A percentile compares a stretch with the other conserved stretches of the same genome.
Conservation (phyloP, 139 green algal genomes). For the Zygnema cylindricum region DNA sequence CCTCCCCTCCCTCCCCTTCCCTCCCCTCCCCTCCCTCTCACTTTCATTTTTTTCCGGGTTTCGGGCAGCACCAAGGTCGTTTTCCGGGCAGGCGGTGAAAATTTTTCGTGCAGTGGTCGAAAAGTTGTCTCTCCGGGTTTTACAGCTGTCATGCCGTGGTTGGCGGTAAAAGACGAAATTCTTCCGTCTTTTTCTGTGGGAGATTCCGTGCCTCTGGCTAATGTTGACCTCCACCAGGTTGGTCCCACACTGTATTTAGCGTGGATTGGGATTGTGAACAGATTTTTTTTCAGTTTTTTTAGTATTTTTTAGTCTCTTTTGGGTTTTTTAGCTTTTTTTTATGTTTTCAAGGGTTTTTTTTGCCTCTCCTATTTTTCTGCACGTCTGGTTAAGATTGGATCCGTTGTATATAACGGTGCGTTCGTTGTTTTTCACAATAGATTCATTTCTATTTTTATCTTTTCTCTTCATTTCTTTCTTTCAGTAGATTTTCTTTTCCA, state of each 20-base stretch:
- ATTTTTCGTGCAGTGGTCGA: constrained; percentile 76
- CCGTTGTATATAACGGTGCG: too few species aligned
- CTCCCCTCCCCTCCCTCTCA: too few species aligned
- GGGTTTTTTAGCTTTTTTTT: constrained; percentile 12
- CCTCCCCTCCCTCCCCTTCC: too few species aligned
- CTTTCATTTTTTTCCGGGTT: background rate
- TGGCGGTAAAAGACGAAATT: constrained; percentile 68
- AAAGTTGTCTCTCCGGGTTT: constrained; percentile 38
- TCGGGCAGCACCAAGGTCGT: constrained; percentile 51
- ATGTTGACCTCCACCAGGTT: constrained; percentile 50
- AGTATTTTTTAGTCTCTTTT: too few species aligned
- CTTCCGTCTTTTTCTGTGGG: constrained; percentile 66
- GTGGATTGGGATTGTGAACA: background rate
- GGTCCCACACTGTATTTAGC: too few species aligned
- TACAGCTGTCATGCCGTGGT: constrained; percentile 83
- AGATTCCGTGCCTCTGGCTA: constrained; percentile 20
- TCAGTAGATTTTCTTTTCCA: too few species aligned
- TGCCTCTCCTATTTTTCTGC: too few species aligned
- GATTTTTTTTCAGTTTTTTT: constrained; percentile 17
- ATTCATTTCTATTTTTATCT: too few species aligned
- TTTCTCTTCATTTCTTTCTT: too few species aligned
- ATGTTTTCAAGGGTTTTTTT: too few species aligned
- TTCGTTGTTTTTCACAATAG: too few species aligned
- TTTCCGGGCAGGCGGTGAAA: constrained; percentile 66
- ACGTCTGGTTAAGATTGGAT: too few species aligned